Evolutionary conservation across 768 basidiomycete genomes (phyloP), one percentile per base, ranked within the genome.

Genomic region (Mycena rosella): DNA sequence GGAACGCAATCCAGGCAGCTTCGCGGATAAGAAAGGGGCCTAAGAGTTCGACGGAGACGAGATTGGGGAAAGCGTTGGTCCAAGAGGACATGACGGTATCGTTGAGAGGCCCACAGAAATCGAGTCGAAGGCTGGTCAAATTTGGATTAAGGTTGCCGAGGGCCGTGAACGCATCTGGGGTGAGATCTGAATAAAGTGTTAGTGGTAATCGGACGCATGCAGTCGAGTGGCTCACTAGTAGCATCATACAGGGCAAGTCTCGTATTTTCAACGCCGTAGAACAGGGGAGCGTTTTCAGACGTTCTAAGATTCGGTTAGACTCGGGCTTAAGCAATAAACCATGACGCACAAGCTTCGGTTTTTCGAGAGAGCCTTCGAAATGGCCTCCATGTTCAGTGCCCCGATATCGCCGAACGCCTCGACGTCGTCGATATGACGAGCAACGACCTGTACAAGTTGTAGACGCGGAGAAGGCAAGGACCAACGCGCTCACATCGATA

Each of bases 361-460:
- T 74, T 91, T 93, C 11, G 92, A 90, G 24, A 98, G 82, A 5
- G 94, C 90, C 76, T 91, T 94, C 17, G 92, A 87, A 52, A 98
- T 92, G 45, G 90, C 88, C 65, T 96, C 90, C 83, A 95, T 83
- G 75, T 96, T 98, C 78, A 94, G 77, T 1, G 87, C 72, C 0
- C 96, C 96, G 56, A 98, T 93, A 73, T 97, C 92, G 0, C 97
- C 97, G 18, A 96, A 80, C 0, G 91, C 90, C 69, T 95, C 94
- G 8, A 99, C 91, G 71, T 97, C 94, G 63, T 96, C 87, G 63
- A 98, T 97, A 75, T 95, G 89, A 63, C 88, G 87, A 20, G 92
- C 91, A 63, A 98, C 90, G 26, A 98, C 81, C 93, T 96, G 59
- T 9, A 65, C 24, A 60, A 5, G 38, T 51, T 27, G 54, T 27